Evolutionary conservation across 192 early-diverging fungal species (phyloP).

Genomic region (Gamsiella multidivaricata): DNA sequence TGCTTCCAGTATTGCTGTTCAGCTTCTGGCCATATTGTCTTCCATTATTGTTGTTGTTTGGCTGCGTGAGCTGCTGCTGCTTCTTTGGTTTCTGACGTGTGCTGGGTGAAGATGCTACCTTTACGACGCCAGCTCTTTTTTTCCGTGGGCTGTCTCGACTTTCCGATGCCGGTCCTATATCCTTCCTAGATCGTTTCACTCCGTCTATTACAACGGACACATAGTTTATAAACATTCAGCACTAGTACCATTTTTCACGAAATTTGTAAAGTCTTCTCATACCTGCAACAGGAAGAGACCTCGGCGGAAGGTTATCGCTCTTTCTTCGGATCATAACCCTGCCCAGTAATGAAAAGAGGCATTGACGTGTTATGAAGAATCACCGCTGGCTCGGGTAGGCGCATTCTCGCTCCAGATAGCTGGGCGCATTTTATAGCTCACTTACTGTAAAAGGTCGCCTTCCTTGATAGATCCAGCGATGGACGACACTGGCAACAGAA

Average conservation of each 20-base stretch:
- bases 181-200: background rate
- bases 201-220: too few relatives aligned
- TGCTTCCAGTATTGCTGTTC: too few relatives aligned
- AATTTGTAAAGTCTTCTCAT: background rate
- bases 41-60: too few relatives aligned
- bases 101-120: too few relatives aligned
- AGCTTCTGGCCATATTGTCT: too few relatives aligned
- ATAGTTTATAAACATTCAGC: background rate
- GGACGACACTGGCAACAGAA: conserved; percentile 27
- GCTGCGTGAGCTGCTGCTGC: too few relatives aligned
- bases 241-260: background rate
- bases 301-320: conserved; percentile 20
- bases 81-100: too few relatives aligned
- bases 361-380: background rate
- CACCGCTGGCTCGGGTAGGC: background rate
- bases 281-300: conserved; percentile 23
- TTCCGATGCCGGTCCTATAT: background rate
- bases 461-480: conserved; percentile 36
- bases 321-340: conserved; percentile 42
- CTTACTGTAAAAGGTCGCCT: conserved; percentile 45
- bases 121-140: too few relatives aligned
- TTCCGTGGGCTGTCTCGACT: too few relatives aligned
- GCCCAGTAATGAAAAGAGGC: background rate
- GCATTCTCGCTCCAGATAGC: background rate
- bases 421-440: background rate